Evolutionary conservation across 2,329 filamentous ascomycete genomes (phyloP).

Genomic region (Ceratocystiopsis minuta): DNA sequence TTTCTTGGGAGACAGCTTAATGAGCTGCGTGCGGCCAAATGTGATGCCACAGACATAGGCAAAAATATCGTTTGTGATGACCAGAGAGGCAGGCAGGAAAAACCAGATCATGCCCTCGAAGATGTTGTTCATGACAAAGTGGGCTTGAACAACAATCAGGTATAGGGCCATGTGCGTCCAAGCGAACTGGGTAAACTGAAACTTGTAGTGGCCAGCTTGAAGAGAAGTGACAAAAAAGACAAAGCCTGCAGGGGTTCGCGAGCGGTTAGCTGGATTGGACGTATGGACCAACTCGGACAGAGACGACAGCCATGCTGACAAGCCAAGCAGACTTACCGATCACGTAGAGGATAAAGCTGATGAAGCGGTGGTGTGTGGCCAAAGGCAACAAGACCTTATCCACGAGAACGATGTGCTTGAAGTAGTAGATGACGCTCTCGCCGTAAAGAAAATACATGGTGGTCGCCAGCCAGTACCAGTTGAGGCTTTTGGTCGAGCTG

Average conservation of each 20-base stretch:
- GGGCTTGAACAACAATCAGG: conserved; percentile 90
- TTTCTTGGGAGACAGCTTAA: conserved; percentile 97
- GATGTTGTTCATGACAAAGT: conserved; percentile 99
- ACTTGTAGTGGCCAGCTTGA: conserved; percentile 89
- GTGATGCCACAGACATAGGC: conserved; percentile 96
- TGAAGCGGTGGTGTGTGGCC: conserved; percentile 94
- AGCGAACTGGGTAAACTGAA: conserved; percentile 97
- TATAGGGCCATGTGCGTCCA: conserved; percentile 99
- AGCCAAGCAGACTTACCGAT: conserved; percentile 42
- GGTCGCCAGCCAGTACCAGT: conserved; percentile 98
- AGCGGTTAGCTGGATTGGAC: too few relatives aligned
- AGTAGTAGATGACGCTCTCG: conserved; percentile 98
- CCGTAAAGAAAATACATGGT: conserved; percentile 99
- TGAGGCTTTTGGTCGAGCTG: conserved; percentile 85
- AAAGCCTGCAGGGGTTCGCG: conserved; percentile 38
- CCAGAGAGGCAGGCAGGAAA: conserved; percentile 82
- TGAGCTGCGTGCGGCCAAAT: conserved; percentile 88
- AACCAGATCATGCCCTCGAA: conserved; percentile 99
- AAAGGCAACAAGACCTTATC: conserved; percentile 84
- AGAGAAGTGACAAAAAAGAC: conserved; percentile 94
- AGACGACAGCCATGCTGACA: not conserved
- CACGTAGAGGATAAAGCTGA: conserved; percentile 95
- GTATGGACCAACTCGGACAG: too few relatives aligned
- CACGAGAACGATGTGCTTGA: conserved; percentile 94
- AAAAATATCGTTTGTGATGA: conserved; percentile 98